Conservation (phyloP, 2,329 filamentous ascomycete genomes). For the Teratosphaeria gauchensis region DNA sequence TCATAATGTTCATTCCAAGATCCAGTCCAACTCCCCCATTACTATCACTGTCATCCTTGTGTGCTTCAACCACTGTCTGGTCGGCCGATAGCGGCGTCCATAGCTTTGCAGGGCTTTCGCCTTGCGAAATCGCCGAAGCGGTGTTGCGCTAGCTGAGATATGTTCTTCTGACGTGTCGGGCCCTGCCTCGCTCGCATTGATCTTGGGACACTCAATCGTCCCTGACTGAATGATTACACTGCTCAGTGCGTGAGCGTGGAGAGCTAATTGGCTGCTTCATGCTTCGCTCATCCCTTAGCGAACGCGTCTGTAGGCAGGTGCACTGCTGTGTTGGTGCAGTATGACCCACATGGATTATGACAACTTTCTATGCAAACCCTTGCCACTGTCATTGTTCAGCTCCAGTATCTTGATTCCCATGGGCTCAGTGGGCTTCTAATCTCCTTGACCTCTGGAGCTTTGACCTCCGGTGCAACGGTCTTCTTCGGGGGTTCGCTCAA, state of each 20-base stretch:
- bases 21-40: background rate
- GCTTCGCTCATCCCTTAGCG: background rate
- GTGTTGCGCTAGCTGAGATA: background rate
- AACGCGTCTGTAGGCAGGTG: background rate
- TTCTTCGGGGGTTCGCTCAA: slow-evolving; percentile 4
- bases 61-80: background rate
- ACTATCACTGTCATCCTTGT: background rate
- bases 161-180: background rate
- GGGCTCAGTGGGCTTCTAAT: slow-evolving; percentile 6
- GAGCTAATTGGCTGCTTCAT: background rate
- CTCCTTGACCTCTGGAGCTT: slow-evolving; percentile 4
- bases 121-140: background rate
- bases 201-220: background rate
- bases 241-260: background rate
- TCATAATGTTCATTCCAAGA: background rate
- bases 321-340: background rate
- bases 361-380: background rate
- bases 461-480: slow-evolving; percentile 8
- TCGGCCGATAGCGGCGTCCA: background rate
- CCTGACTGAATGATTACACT: background rate
- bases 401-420: slow-evolving; percentile 10
- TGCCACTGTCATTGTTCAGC: background rate
- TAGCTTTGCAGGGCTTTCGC: background rate
- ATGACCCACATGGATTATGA: background rate
- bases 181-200: background rate